Percentiles rank a stretch among this genome's conserved stretches.
Conservation (phyloP, 2,329 filamentous ascomycete species). For the Delphinella strobiligena region DNA sequence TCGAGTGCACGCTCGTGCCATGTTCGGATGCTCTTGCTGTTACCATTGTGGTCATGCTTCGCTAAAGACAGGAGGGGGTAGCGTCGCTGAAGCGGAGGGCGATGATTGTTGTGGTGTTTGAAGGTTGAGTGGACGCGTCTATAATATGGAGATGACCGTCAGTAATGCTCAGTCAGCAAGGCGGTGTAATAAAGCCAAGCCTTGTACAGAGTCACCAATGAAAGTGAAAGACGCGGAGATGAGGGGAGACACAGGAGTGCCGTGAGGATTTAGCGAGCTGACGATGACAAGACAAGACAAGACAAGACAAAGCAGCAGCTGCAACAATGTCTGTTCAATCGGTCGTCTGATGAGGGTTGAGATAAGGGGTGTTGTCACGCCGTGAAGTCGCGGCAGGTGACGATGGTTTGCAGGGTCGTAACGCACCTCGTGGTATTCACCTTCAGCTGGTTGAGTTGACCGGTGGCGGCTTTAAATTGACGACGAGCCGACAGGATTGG, state of each 20-base stretch:
- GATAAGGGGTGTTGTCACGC: too few relatives aligned
- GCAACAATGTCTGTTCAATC: not conserved
- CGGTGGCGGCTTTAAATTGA: not conserved
- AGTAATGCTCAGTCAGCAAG: conserved; percentile 4
- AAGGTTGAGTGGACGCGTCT: conserved; percentile 5
- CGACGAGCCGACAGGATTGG: not conserved
- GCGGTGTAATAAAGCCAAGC: conserved; percentile 4
- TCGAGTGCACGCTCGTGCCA: too few relatives aligned
- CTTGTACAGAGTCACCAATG: not conserved
- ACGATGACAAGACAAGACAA: not conserved
- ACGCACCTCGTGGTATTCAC: not conserved
- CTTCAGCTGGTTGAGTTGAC: not conserved
- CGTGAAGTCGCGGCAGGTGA: too few relatives aligned
- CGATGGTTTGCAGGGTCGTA: not conserved
- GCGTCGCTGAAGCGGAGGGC: conserved; percentile 13
- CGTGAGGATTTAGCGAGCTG: not conserved
- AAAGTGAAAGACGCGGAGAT: not conserved
- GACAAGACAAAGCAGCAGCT: not conserved
- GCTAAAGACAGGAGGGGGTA: conserved; percentile 1
- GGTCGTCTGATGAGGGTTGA: too few relatives aligned
- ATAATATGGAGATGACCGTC: conserved; percentile 7
- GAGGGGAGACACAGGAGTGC: not conserved
- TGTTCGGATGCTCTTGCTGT: too few relatives aligned
- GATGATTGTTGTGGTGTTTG: conserved; percentile 14
- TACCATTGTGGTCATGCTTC: conserved; percentile 53